Evolutionary conservation across 257 asterid species (phyloP).

Genomic region (Primulina tabacum): DNA sequence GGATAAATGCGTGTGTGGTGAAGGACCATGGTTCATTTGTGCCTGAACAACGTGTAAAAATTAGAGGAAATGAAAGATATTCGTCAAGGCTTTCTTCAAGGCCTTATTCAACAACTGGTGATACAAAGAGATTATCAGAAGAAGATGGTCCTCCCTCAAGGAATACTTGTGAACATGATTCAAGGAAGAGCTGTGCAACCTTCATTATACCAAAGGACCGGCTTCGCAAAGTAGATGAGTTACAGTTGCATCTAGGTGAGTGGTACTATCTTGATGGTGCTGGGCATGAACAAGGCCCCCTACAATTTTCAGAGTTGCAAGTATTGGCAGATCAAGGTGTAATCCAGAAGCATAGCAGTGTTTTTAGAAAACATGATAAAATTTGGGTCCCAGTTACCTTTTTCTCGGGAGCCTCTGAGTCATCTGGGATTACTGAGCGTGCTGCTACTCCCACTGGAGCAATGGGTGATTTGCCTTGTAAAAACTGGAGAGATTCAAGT

Average conservation of each 20-base stretch:
- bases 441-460: constrained; percentile 38
- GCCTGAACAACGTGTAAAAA: constrained; percentile 73
- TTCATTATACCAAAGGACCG: constrained; percentile 54
- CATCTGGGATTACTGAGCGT: constrained; percentile 31
- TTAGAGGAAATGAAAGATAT: constrained; percentile 64
- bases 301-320: constrained; percentile 73
- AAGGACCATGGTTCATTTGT: constrained; percentile 84
- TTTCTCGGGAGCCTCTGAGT: constrained; percentile 34
- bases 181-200: constrained; percentile 41
- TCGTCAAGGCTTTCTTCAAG: constrained; percentile 59
- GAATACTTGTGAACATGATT: constrained; percentile 40
- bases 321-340: constrained; percentile 76
- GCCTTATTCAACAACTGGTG: constrained; percentile 47
- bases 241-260: constrained; percentile 73
- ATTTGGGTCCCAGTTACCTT: constrained; percentile 82
- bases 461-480: constrained; percentile 28
- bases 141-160: constrained; percentile 63
- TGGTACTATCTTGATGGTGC: constrained; percentile 97
- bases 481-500: constrained; percentile 32
- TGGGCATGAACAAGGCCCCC: constrained; percentile 96
- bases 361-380: constrained; percentile 76
- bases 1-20: constrained; percentile 98
- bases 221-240: constrained; percentile 67
- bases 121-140: constrained; percentile 65
- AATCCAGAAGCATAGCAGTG: constrained; percentile 72